Conservation (phyloP, 2,329 filamentous ascomycete species). For the Clonostachys rhizophaga region DNA sequence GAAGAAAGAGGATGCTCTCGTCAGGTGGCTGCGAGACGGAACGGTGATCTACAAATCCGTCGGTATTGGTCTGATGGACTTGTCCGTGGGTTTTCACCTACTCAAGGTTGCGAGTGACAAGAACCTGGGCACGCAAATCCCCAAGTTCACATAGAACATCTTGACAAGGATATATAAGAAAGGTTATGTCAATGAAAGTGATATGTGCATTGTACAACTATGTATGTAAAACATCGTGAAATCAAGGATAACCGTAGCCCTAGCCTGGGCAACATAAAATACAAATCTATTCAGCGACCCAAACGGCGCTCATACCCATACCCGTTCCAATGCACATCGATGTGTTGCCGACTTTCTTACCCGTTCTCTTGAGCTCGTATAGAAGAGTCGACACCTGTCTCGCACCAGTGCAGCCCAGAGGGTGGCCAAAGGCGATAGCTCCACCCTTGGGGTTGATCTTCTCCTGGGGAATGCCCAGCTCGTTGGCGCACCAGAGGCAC, state of each 20-base stretch:
- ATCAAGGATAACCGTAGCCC: background rate
- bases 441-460: constrained; percentile 98
- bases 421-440: constrained; percentile 93
- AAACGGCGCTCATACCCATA: constrained; percentile 97
- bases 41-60: constrained; percentile 69
- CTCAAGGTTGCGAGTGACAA: constrained; percentile 50
- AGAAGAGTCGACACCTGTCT: constrained; percentile 89
- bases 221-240: too few relatives aligned
- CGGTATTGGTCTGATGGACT: constrained; percentile 61
- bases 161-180: background rate
- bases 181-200: background rate
- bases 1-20: constrained; percentile 41
- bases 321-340: constrained; percentile 97
- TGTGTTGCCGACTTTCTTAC: constrained; percentile 82
- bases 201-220: background rate
- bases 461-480: constrained; percentile 74
- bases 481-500: constrained; percentile 88
- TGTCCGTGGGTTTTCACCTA: constrained; percentile 56
- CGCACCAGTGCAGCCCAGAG: constrained; percentile 89
- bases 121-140: constrained; percentile 47
- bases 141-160: constrained; percentile 37
- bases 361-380: constrained; percentile 81
- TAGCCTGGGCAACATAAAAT: background rate
- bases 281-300: constrained; percentile 76
- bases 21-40: constrained; percentile 52